Evolutionary conservation across 345 rosid genomes (phyloP).

Genomic region (Brassica nigra): DNA sequence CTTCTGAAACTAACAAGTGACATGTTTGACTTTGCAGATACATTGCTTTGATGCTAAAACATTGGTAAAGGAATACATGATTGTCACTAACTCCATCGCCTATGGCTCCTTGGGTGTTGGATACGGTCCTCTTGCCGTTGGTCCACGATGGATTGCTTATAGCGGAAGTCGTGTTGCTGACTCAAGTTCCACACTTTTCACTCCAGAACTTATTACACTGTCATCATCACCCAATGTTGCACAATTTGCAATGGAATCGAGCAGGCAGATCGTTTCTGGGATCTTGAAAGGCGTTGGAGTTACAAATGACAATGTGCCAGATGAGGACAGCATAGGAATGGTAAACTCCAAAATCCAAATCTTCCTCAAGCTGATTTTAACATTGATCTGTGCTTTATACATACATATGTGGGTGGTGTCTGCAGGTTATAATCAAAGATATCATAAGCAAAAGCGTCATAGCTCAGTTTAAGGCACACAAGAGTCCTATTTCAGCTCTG

Average conservation of each 20-base stretch:
- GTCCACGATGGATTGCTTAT: conserved; percentile 94
- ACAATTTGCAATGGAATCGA: conserved; percentile 82
- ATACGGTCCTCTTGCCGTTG: conserved; percentile 93
- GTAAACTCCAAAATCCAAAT: conserved; percentile 42
- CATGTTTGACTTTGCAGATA: conserved; percentile 59
- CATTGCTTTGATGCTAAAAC: conserved; percentile 75
- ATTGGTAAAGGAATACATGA: conserved; percentile 59
- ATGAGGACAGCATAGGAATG: conserved; percentile 81
- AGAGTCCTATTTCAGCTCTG: conserved; percentile 84
- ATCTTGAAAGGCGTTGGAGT: conserved; percentile 64
- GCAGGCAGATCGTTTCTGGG: conserved; percentile 91
- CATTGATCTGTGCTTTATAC: conserved; percentile 1
- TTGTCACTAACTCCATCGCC: conserved; percentile 66
- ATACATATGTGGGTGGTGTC: background rate
- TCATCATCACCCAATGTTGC: conserved; percentile 59
- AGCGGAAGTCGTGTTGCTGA: conserved; percentile 68
- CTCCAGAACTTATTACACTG: conserved; percentile 63
- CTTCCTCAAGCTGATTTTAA: conserved; percentile 16
- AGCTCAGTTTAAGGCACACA: conserved; percentile 89
- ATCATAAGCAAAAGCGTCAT: conserved; percentile 65
- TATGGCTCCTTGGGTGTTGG: conserved; percentile 64
- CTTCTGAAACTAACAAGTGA: conserved; percentile 10
- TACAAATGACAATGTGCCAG: conserved; percentile 57
- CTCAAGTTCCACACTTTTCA: conserved; percentile 56
- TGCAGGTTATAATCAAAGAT: conserved; percentile 86